Conservation (phyloP, 305 asterid species). For the Rubia peregrina region DNA sequence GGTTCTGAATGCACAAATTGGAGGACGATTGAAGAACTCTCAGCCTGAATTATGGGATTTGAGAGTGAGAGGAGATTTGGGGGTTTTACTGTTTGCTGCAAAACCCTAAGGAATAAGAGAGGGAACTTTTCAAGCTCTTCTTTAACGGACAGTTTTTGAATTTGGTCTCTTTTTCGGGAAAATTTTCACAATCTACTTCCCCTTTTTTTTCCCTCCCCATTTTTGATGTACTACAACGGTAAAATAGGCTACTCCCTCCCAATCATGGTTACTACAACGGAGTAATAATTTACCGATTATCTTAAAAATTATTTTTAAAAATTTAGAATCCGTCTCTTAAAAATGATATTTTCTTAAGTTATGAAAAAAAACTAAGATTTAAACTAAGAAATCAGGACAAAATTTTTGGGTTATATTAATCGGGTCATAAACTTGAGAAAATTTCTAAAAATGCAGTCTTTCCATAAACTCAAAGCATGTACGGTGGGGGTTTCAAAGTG, state of each 20-base stretch:
- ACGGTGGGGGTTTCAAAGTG: too few species aligned
- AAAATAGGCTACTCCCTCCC: background rate
- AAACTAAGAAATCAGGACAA: too few species aligned
- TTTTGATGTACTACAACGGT: background rate
- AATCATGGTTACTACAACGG: too few species aligned
- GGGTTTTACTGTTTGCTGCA: constrained; percentile 15
- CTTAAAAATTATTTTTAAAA: too few species aligned
- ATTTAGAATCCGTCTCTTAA: too few species aligned
- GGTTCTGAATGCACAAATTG: background rate
- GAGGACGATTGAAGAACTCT: background rate
- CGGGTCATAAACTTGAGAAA: too few species aligned
- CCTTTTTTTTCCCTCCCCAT: background rate
- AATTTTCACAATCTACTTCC: background rate
- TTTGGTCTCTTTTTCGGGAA: background rate
- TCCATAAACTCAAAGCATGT: too few species aligned
- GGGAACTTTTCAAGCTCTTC: background rate
- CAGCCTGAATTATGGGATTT: constrained; percentile 5
- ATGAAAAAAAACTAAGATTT: too few species aligned
- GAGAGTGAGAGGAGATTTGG: constrained; percentile 4
- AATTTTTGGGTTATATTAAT: too few species aligned
- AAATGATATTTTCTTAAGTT: too few species aligned
- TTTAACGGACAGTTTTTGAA: constrained; percentile 4
- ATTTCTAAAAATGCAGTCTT: too few species aligned
- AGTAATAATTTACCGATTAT: too few species aligned
- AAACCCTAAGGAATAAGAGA: constrained; percentile 33